These are phyloP conservation scores for Exsudoporus floridanus DNA, from an alignment of 1,284 basidiomycete species.

Conservation along the genomic window DNA sequence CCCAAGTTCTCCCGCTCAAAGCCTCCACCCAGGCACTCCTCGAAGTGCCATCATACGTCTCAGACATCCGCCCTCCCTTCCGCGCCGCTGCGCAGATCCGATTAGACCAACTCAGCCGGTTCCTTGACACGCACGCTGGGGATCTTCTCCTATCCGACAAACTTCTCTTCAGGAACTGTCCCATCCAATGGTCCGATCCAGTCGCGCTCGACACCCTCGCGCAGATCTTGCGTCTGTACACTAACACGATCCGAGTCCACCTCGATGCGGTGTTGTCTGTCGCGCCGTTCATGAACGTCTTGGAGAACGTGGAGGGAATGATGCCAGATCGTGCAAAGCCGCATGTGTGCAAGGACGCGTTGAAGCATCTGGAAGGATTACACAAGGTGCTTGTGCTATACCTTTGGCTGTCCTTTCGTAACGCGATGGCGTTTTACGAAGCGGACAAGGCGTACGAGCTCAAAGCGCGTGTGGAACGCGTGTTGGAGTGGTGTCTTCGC, in stretches of 20 bases:
- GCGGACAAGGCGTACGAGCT: constrained; percentile 50
- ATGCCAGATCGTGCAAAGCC: constrained; percentile 10
- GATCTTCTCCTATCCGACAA: constrained; percentile 52
- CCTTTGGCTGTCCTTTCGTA: constrained; percentile 85
- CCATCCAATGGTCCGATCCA: constrained; percentile 46
- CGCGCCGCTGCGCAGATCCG: constrained; percentile 39
- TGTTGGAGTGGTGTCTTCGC: constrained; percentile 65
- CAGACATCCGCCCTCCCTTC: constrained; percentile 47
- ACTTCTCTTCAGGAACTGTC: constrained; percentile 46
- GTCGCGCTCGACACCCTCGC: constrained; percentile 35
- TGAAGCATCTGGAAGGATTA: constrained; percentile 69
- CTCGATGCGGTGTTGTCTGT: constrained; percentile 35
- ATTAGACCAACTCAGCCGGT: constrained; percentile 37
- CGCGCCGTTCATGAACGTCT: constrained; percentile 42
- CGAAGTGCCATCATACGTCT: constrained; percentile 49
- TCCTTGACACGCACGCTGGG: constrained; percentile 45
- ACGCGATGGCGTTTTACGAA: constrained; percentile 71
- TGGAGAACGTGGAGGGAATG: constrained; percentile 44
- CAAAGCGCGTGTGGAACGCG: constrained; percentile 68
- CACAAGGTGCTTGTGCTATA: constrained; percentile 86
- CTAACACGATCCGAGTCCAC: constrained; percentile 38
- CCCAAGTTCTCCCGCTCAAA: constrained; percentile 41
- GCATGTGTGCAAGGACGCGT: constrained; percentile 26
- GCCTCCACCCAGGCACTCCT: constrained; percentile 41
- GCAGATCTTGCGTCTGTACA: constrained; percentile 39